A percentile compares a stretch with the other conserved stretches of the same genome.
These are phyloP conservation scores for Prunella vulgaris DNA, from an alignment of 257 asterid species.

Conservation along the genomic window DNA sequence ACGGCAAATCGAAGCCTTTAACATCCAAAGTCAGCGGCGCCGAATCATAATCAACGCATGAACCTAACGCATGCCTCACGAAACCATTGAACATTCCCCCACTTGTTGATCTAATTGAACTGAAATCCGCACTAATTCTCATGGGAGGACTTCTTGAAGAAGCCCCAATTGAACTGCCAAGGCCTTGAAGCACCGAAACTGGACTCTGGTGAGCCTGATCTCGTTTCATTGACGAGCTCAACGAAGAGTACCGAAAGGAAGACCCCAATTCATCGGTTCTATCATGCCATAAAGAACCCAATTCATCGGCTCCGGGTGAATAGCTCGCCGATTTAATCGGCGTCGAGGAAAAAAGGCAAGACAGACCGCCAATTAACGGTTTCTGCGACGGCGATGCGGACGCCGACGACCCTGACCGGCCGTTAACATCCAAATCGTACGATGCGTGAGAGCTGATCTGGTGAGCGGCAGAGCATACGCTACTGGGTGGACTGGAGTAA, in stretches of 20 bases:
- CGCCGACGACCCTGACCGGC: constrained; percentile 56
- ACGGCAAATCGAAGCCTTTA: constrained; percentile 30
- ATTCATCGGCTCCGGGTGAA: constrained; percentile 54
- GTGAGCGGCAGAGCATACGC: constrained; percentile 71
- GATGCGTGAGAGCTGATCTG: constrained; percentile 73
- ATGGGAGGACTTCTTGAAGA: constrained; percentile 51
- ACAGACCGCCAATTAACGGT: constrained; percentile 53
- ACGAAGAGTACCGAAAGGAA: constrained; percentile 62
- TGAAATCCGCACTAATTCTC: constrained; percentile 48
- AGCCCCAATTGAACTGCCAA: constrained; percentile 47
- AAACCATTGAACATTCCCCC: constrained; percentile 62
- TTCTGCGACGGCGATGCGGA: constrained; percentile 64
- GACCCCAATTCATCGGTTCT: constrained; percentile 66
- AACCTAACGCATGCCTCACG: constrained; percentile 66
- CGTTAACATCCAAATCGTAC: constrained; percentile 59
- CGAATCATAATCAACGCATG: constrained; percentile 64
- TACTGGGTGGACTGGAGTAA: constrained; percentile 74
- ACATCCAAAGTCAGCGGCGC: constrained; percentile 37
- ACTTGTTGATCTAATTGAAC: constrained; percentile 44
- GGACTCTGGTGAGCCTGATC: constrained; percentile 87
- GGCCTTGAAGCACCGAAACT: constrained; percentile 85
- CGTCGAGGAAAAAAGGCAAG: constrained; percentile 59
- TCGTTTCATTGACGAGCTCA: constrained; percentile 60
- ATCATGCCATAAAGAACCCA: constrained; percentile 78
- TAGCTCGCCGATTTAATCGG: constrained; percentile 51